phyloP scores from a whole-genome alignment of 1,284 basidiomycete genomes.

The Porodaedalea pini region DNA sequence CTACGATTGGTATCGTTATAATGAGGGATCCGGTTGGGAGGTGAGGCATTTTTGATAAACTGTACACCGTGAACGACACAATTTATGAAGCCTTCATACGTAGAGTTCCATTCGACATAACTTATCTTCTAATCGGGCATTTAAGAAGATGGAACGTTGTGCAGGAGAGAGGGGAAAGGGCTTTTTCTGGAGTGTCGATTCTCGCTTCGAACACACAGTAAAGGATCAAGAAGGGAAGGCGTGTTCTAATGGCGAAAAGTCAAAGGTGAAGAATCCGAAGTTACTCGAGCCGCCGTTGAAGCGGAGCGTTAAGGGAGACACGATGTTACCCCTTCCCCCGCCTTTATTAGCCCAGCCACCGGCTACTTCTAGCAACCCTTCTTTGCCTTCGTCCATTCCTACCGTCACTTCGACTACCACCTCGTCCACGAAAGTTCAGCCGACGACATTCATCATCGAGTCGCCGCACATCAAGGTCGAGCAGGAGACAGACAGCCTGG shows the following conservation, averaged over 20 bases:
- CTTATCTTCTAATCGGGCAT: slow-evolving; percentile 83
- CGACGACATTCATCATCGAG: slow-evolving; percentile 10
- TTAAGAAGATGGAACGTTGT: slow-evolving; percentile 80
- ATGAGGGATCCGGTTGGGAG: slow-evolving; percentile 83
- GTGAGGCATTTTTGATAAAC: slow-evolving; percentile 47
- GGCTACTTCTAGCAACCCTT: slow-evolving; percentile 35
- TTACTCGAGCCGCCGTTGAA: slow-evolving; percentile 62
- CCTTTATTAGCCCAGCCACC: slow-evolving; percentile 46
- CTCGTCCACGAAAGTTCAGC: slow-evolving; percentile 20
- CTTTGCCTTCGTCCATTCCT: slow-evolving; percentile 34
- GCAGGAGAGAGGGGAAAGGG: slow-evolving; percentile 86
- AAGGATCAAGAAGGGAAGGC: slow-evolving; percentile 37
- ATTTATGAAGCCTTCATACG: no score
- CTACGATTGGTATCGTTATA: slow-evolving; percentile 86
- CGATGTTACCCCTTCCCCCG: slow-evolving; percentile 56
- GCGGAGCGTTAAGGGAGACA: slow-evolving; percentile 59
- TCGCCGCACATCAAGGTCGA: slow-evolving; percentile 5
- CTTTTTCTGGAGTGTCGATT: slow-evolving; percentile 85
- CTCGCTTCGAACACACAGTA: slow-evolving; percentile 58
- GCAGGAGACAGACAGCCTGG: not conserved
- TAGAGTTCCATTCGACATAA: slow-evolving; percentile 92
- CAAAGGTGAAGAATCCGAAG: slow-evolving; percentile 50
- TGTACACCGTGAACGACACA: no score
- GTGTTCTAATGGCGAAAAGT: slow-evolving; percentile 31
- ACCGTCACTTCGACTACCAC: slow-evolving; percentile 1